Base-by-base conservation (phyloP, 176 grass and related monocot genomes). In the Otatea glauca region DNA sequence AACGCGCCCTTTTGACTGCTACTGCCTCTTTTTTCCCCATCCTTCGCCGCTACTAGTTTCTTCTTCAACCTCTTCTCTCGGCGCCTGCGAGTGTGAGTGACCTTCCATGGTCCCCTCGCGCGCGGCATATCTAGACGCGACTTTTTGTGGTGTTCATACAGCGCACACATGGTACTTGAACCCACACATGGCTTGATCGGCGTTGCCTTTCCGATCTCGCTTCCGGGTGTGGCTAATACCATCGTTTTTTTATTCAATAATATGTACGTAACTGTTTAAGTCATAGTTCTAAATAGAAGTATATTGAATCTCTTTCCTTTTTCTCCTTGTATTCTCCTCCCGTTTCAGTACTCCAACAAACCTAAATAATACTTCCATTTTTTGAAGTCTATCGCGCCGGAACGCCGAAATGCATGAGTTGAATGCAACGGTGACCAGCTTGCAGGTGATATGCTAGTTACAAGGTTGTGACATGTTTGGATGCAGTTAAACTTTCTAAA, bases 1-100 rank as follows among this genome's bases (percentile, higher is more conserved):
- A 4, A 17, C 62, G 16, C 47, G 45, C 20, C 56, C 70, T n/a
- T 89, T 89, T 85, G 75, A 70, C 54, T 20, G 9, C 76, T 7
- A 0, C 27, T 2, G 73, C 29, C 43, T 13, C 13, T 48, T 70
- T 25, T 18, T 13, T 42, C 67, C 67, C 10, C 47, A 53, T 70
- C 51, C 18, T 51, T n/a, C 8, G 66, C 6, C 65, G 2, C 29
- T 9, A 9, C 1, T 43, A 20, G 3, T 41, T 24, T 2, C 34
- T 82, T 29, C 29, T 29, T 29, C 29, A 0, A 1, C 29, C 29
- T 41, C 51, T 10, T 45, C 80, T 42, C 54, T 5, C 39, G 73
- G 83, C 64, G 53, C 64, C 61, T 23, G 18, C n/a, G 44, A 14
- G 43, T 43, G 15, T 61, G 54, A 4, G 27, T 9, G 37, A 4